Conservation (phyloP, 106 monocot genomes). For the Dendrobium catenatum region DNA sequence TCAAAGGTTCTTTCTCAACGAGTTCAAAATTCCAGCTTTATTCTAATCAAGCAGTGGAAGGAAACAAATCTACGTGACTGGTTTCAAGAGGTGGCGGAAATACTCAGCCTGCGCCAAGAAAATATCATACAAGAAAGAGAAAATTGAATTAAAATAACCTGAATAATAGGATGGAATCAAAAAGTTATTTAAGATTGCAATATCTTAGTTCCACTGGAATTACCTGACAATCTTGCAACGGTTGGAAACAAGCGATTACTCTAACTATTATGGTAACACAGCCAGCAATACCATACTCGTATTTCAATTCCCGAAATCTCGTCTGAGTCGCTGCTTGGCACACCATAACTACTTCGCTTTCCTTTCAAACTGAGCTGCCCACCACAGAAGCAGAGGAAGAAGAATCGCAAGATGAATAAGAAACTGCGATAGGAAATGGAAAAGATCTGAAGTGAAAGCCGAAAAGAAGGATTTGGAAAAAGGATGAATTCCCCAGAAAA, state of each 20-base stretch:
- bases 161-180: not conserved
- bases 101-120: constrained; percentile 61
- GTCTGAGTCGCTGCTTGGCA: constrained; percentile 72
- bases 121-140: not conserved
- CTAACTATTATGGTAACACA: constrained; percentile 65
- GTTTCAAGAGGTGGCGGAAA: constrained; percentile 90
- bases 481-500: too few relatives aligned
- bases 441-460: not conserved
- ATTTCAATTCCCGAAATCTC: constrained; percentile 78
- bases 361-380: not conserved
- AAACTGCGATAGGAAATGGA: not conserved
- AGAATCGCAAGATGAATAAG: not conserved
- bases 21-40: constrained; percentile 11
- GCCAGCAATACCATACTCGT: constrained; percentile 72
- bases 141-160: not conserved
- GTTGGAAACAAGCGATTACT: constrained; percentile 72
- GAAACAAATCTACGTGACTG: constrained; percentile 63
- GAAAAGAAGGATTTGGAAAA: not conserved
- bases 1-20: not conserved
- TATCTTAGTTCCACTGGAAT: not conserved
- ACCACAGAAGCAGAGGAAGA: not conserved
- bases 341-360: constrained; percentile 69
- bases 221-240: constrained; percentile 84
- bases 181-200: not conserved
- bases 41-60: not conserved